phyloP scores from a whole-genome alignment of 306 rosid genomes.

The Quillaja saponaria region DNA sequence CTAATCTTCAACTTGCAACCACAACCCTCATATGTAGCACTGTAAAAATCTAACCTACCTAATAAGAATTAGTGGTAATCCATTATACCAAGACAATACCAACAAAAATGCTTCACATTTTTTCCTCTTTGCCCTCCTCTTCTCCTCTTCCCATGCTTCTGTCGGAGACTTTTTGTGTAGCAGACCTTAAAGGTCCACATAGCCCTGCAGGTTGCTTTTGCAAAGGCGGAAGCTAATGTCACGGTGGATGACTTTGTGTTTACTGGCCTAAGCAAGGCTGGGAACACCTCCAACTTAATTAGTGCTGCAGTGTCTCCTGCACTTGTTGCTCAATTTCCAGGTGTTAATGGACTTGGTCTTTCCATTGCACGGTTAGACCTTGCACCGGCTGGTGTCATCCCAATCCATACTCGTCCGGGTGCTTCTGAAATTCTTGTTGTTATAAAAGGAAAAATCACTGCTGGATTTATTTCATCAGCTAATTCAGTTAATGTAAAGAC shows the following conservation, averaged over 20 bases:
- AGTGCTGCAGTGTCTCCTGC: slow-evolving; percentile 78
- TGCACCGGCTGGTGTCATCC: slow-evolving; percentile 66
- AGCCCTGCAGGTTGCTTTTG: slow-evolving; percentile 68
- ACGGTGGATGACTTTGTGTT: slow-evolving; percentile 61
- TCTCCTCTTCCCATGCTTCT: slow-evolving; percentile 48
- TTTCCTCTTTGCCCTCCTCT: slow-evolving; percentile 50
- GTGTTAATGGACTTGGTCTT: slow-evolving; percentile 69
- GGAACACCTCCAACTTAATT: slow-evolving; percentile 61
- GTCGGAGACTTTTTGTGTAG: slow-evolving; percentile 75
- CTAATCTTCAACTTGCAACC: slow-evolving; percentile 45
- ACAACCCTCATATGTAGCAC: slow-evolving; percentile 24
- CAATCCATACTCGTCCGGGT: slow-evolving; percentile 81
- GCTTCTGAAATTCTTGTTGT: slow-evolving; percentile 66
- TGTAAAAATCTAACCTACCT: slow-evolving; percentile 6
- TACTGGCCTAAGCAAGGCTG: slow-evolving; percentile 42
- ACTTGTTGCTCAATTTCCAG: slow-evolving; percentile 71
- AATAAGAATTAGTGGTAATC: not conserved
- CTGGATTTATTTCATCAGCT: slow-evolving; percentile 67
- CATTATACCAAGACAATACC: not conserved
- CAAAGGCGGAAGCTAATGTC: slow-evolving; percentile 41
- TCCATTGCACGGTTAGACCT: slow-evolving; percentile 68
- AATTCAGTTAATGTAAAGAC: slow-evolving; percentile 54
- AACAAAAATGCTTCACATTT: slow-evolving; percentile 47
- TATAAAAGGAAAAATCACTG: slow-evolving; percentile 45
- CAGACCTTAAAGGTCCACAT: slow-evolving; percentile 53